Conservation (phyloP, 139 green algal genomes). For the Micractinium sp. region DNA sequence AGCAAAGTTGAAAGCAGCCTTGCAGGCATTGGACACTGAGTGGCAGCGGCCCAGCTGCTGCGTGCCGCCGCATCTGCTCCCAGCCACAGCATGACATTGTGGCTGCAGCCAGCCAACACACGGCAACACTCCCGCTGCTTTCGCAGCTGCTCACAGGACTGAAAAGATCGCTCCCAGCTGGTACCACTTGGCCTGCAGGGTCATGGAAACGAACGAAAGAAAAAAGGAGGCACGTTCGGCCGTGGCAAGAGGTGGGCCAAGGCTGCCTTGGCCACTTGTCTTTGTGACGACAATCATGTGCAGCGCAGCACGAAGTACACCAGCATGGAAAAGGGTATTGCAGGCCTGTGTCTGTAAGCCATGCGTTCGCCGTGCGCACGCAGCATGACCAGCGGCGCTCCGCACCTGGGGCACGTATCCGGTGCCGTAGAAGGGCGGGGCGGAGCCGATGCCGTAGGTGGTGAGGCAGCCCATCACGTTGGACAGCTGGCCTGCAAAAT, state of each 20-base stretch:
- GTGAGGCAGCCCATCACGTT: slow-evolving; percentile 99
- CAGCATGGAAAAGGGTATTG: too few species aligned
- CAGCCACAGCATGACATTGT: too few species aligned
- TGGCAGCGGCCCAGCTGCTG: too few species aligned
- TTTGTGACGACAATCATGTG: not conserved
- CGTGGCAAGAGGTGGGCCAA: not conserved
- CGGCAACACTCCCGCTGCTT: too few species aligned
- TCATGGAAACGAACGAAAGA: too few species aligned
- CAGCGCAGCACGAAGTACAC: not conserved
- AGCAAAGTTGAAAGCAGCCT: too few species aligned
- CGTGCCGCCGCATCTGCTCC: too few species aligned
- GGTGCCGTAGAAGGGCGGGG: slow-evolving; percentile 75
- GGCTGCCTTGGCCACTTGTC: too few species aligned
- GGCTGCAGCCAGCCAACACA: too few species aligned
- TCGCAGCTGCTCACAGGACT: slow-evolving; percentile 56
- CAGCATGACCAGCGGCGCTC: not conserved
- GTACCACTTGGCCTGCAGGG: slow-evolving; percentile 91
- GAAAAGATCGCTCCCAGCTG: slow-evolving; percentile 90
- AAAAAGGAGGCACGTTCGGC: not conserved
- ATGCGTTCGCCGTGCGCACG: not conserved
- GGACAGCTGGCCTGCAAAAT: slow-evolving; percentile 81
- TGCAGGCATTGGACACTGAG: too few species aligned
- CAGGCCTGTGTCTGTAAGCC: too few species aligned
- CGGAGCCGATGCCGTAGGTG: slow-evolving; percentile 99
- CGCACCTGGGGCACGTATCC: slow-evolving; percentile 67